A percentile compares a stretch with the other conserved stretches of the same genome.
Evolutionary conservation across 805 yeast genomes (phyloP).

Genomic region (Candida glaebosa): DNA sequence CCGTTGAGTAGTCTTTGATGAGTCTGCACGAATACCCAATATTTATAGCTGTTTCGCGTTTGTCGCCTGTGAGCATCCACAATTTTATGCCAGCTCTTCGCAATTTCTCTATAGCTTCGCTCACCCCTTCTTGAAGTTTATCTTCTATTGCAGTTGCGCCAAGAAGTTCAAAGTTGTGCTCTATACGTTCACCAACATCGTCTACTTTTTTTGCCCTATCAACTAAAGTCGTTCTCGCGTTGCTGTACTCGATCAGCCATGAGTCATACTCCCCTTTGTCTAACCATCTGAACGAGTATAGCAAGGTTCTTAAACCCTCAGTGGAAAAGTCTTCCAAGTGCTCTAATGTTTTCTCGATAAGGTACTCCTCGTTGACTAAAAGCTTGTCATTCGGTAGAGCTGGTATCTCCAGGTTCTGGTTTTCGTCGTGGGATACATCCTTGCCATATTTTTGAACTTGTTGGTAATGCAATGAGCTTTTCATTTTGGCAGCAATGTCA

Average conservation of each 20-base stretch:
- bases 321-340: conserved; percentile 93
- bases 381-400: conserved; percentile 47
- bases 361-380: conserved; percentile 66
- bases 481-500: conserved; percentile 49
- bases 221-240: conserved; percentile 72
- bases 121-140: conserved; percentile 93
- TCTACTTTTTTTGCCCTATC: conserved; percentile 69
- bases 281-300: conserved; percentile 79
- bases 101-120: conserved; percentile 88
- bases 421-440: conserved; percentile 10
- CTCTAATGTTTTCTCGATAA: conserved; percentile 79
- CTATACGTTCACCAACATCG: conserved; percentile 68
- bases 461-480: conserved; percentile 56
- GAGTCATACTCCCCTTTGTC: conserved; percentile 50
- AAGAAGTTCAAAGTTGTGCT: conserved; percentile 59
- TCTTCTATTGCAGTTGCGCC: conserved; percentile 99
- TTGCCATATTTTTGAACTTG: conserved; percentile 55
- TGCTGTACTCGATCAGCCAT: conserved; percentile 68
- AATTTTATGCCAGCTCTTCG: conserved; percentile 89
- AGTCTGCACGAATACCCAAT: conserved; percentile 93
- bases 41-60: conserved; percentile 95
- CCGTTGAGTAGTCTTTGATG: conserved; percentile 89
- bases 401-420: background rate
- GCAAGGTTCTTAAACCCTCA: conserved; percentile 87
- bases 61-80: conserved; percentile 99